phyloP scores from a whole-genome alignment of 495 filamentous ascomycete genomes.

The Penicillium antarcticum region DNA sequence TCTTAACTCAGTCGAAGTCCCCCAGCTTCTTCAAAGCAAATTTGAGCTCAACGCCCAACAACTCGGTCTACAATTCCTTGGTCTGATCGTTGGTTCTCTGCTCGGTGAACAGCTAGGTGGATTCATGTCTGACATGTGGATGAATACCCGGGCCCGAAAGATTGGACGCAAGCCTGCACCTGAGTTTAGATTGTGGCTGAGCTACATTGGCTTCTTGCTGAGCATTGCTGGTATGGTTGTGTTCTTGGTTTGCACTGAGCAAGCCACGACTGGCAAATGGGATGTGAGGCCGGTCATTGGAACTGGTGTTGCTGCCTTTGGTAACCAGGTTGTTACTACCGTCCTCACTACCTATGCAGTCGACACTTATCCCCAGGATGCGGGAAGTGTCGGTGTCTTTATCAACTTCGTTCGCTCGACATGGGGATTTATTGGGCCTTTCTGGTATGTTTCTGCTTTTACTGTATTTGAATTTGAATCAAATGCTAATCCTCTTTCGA shows the following conservation, averaged over 20 bases:
- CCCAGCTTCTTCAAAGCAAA: constrained; percentile 47
- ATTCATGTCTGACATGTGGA: constrained; percentile 49
- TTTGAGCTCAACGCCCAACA: constrained; percentile 52
- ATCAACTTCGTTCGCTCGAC: constrained; percentile 54
- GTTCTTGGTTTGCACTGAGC: constrained; percentile 46
- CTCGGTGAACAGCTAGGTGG: constrained; percentile 56
- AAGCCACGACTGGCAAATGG: constrained; percentile 39
- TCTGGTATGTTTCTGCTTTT: constrained; percentile 38
- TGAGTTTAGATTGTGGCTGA: constrained; percentile 52
- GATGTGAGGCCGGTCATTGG: constrained; percentile 49
- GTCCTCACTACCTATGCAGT: constrained; percentile 56
- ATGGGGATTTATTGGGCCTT: constrained; percentile 59
- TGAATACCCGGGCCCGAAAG: constrained; percentile 35
- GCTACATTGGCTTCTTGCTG: constrained; percentile 47
- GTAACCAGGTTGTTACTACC: constrained; percentile 58
- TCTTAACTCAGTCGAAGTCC: constrained; percentile 51
- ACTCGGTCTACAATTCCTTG: constrained; percentile 52
- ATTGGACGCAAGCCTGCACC: constrained; percentile 33
- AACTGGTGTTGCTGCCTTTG: constrained; percentile 47
- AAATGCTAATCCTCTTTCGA: constrained; percentile 6
- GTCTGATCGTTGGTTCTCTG: constrained; percentile 52
- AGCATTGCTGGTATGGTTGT: constrained; percentile 48
- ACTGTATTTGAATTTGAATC: neutral
- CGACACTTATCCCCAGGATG: constrained; percentile 49
- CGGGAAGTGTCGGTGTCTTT: constrained; percentile 52